Percentiles rank a stretch among this genome's conserved stretches.
Conservation (phyloP, 2,329 filamentous ascomycete genomes). For the Cladobotryum protrusum region DNA sequence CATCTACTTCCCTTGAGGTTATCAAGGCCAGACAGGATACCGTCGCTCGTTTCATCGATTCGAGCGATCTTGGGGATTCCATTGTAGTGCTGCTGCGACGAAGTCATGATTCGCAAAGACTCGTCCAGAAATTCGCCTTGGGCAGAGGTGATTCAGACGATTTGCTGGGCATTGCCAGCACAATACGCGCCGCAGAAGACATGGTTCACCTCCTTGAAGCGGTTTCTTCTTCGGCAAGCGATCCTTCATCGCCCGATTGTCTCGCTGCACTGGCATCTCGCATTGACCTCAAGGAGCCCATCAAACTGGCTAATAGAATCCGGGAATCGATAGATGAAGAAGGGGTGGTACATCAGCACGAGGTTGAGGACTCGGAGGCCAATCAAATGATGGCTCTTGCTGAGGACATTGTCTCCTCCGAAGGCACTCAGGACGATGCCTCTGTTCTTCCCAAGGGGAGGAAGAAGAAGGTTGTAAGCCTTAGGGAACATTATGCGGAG, state of each 20-base stretch:
- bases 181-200: constrained; percentile 66
- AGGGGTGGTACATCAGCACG: constrained; percentile 73
- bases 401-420: constrained; percentile 60
- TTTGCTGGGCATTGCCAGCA: constrained; percentile 73
- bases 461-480: constrained; percentile 39
- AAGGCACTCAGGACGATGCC: constrained; percentile 54
- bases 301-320: constrained; percentile 65
- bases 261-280: constrained; percentile 45
- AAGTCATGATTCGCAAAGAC: constrained; percentile 78
- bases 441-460: constrained; percentile 49
- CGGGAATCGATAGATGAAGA: constrained; percentile 84
- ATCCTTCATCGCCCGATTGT: constrained; percentile 23
- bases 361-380: constrained; percentile 65
- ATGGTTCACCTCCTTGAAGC: constrained; percentile 47
- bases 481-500: constrained; percentile 53
- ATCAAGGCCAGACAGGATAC: constrained; percentile 79
- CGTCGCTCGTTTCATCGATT: constrained; percentile 65
- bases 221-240: constrained; percentile 12
- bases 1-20: constrained; percentile 75
- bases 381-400: constrained; percentile 67
- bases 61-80: constrained; percentile 62
- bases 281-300: constrained; percentile 61
- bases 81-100: constrained; percentile 62
- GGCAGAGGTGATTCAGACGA: constrained; percentile 91
- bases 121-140: constrained; percentile 91